These are phyloP conservation scores for Pseudopithomyces chartarum DNA, from an alignment of 2,329 filamentous ascomycete species.

Conservation along the genomic window DNA sequence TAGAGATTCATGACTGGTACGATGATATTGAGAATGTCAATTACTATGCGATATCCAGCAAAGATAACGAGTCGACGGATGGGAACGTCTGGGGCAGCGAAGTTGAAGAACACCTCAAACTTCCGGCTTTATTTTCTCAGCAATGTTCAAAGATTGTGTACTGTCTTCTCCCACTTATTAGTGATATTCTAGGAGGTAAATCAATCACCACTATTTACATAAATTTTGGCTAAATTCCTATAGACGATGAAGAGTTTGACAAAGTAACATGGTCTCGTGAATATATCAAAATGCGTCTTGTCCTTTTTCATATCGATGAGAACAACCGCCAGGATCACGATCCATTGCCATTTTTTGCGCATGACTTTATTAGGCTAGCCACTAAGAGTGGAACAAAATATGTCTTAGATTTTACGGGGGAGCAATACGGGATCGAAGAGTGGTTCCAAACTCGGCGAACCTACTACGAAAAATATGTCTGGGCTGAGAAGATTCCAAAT, in stretches of 20 bases:
- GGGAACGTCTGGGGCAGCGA: not conserved
- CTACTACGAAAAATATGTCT: not conserved
- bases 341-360: not conserved
- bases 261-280: not conserved
- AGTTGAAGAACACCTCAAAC: not conserved
- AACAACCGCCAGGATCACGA: not conserved
- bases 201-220: not conserved
- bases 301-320: not conserved
- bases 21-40: not conserved
- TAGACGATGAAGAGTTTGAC: not conserved
- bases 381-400: not conserved
- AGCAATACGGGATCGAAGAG: slow-evolving; percentile 2
- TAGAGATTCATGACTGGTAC: not conserved
- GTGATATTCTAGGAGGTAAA: not conserved
- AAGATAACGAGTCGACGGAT: not conserved
- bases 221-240: not conserved
- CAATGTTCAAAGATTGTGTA: not conserved
- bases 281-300: not conserved
- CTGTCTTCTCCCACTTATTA: not conserved
- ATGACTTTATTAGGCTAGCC: not conserved
- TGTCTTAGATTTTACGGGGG: not conserved
- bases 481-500: not conserved
- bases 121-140: not conserved
- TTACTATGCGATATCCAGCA: not conserved
- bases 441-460: not conserved